These are phyloP conservation scores for Stagonosporopsis rhizophila DNA, from an alignment of 2,329 filamentous ascomycete species.

Conservation along the genomic window DNA sequence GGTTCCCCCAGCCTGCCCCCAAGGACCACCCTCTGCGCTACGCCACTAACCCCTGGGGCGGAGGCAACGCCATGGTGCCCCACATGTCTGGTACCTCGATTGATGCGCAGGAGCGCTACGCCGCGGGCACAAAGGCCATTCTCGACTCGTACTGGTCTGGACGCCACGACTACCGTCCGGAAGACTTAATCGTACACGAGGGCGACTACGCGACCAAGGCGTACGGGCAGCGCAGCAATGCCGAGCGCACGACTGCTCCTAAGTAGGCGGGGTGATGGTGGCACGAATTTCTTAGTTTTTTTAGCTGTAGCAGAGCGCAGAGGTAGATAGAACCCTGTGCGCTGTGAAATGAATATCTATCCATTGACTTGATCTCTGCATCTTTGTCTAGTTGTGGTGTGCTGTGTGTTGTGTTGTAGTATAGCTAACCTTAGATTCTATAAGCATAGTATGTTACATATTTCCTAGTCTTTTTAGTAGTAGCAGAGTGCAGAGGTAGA, in stretches of 20 bases:
- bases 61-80: slow-evolving; percentile 97
- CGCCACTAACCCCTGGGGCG: slow-evolving; percentile 93
- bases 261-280: slow-evolving; percentile 25
- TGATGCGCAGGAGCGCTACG: slow-evolving; percentile 86
- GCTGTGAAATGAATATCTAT: slow-evolving; percentile 37
- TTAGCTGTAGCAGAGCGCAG: slow-evolving; percentile 20
- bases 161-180: slow-evolving; percentile 81
- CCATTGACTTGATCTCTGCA: slow-evolving; percentile 18
- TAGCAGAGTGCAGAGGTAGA: too few species aligned
- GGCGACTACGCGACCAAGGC: slow-evolving; percentile 96
- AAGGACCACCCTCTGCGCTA: slow-evolving; percentile 91
- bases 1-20: slow-evolving; percentile 97
- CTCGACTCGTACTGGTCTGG: slow-evolving; percentile 90
- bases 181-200: slow-evolving; percentile 89
- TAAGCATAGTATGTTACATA: too few species aligned
- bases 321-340: slow-evolving; percentile 22
- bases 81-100: slow-evolving; percentile 99
- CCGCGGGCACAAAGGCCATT: slow-evolving; percentile 86
- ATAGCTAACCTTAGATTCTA: too few species aligned
- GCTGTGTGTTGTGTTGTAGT: too few species aligned
- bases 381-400: too few species aligned
- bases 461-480: too few species aligned
- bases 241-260: slow-evolving; percentile 15
- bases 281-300: slow-evolving; percentile 30
- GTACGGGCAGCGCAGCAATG: slow-evolving; percentile 75